phyloP scores from a whole-genome alignment of 345 rosid species.

The Xanthoceras sorbifolium region DNA sequence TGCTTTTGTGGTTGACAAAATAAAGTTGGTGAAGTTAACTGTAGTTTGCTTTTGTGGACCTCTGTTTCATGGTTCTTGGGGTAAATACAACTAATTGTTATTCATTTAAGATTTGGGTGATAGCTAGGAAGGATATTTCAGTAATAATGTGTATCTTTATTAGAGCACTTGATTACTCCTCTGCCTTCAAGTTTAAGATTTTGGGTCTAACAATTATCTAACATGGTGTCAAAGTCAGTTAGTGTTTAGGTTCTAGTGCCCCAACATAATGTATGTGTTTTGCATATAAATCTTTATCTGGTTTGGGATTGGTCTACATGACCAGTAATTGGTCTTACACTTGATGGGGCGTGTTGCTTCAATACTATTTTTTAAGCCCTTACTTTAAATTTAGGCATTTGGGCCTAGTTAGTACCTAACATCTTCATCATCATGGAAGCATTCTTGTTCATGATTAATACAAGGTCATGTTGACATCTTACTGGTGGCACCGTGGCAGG shows the following conservation, averaged over 20 bases:
- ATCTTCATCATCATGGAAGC: background rate
- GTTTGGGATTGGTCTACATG: background rate
- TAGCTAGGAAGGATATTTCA: too few relatives aligned
- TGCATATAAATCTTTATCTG: background rate
- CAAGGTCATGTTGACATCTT: slow-evolving; percentile 2
- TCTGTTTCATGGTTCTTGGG: too few relatives aligned
- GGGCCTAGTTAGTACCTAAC: background rate
- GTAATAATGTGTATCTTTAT: too few relatives aligned
- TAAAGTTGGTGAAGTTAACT: too few relatives aligned
- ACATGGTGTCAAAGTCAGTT: background rate
- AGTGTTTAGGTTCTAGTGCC: background rate
- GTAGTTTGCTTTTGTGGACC: too few relatives aligned
- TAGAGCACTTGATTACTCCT: background rate
- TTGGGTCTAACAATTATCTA: too few relatives aligned
- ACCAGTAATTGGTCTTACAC: background rate
- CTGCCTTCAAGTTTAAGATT: too few relatives aligned
- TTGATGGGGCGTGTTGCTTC: too few relatives aligned
- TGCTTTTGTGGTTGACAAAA: too few relatives aligned
- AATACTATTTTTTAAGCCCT: background rate
- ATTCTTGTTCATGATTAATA: background rate
- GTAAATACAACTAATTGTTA: too few relatives aligned
- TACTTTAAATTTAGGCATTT: background rate
- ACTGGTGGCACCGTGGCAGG: slow-evolving; percentile 42
- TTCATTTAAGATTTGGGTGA: background rate
- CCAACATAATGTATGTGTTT: background rate